Percentiles rank a stretch among this genome's conserved stretches.
Conservation (phyloP, 306 rosid genomes). For the Erythrophleum fordii region DNA sequence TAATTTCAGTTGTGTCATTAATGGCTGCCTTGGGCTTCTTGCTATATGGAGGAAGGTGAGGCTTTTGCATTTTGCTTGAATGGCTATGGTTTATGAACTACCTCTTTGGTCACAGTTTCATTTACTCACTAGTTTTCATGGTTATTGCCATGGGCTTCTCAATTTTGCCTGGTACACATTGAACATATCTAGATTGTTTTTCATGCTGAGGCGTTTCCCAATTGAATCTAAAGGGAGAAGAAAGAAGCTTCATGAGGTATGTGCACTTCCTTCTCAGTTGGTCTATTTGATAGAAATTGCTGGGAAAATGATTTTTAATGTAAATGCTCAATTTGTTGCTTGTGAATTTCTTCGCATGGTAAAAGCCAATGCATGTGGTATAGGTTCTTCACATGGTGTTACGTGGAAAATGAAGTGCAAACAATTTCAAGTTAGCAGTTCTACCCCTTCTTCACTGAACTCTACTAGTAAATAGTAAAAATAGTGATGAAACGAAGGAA, state of each 20-base stretch:
- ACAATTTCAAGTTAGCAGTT: background rate
- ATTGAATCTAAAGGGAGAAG: slow-evolving; percentile 98
- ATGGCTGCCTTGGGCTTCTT: slow-evolving; percentile 92
- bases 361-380: background rate
- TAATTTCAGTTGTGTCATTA: slow-evolving; percentile 84
- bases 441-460: background rate
- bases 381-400: background rate
- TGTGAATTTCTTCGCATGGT: background rate
- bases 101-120: slow-evolving; percentile 25
- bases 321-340: background rate
- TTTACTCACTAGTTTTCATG: slow-evolving; percentile 31
- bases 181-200: slow-evolving; percentile 68
- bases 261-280: slow-evolving; percentile 39
- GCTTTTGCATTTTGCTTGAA: slow-evolving; percentile 33
- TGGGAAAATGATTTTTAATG: background rate
- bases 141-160: background rate
- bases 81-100: slow-evolving; percentile 35
- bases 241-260: slow-evolving; percentile 96
- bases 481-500: background rate
- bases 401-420: background rate
- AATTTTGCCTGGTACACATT: background rate
- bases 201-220: slow-evolving; percentile 98
- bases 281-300: slow-evolving; percentile 29
- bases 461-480: background rate
- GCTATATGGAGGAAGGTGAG: slow-evolving; percentile 97